These are phyloP conservation scores for Podosphaera fusca DNA, from an alignment of 2,329 filamentous ascomycete genomes.

Conservation along the genomic window DNA sequence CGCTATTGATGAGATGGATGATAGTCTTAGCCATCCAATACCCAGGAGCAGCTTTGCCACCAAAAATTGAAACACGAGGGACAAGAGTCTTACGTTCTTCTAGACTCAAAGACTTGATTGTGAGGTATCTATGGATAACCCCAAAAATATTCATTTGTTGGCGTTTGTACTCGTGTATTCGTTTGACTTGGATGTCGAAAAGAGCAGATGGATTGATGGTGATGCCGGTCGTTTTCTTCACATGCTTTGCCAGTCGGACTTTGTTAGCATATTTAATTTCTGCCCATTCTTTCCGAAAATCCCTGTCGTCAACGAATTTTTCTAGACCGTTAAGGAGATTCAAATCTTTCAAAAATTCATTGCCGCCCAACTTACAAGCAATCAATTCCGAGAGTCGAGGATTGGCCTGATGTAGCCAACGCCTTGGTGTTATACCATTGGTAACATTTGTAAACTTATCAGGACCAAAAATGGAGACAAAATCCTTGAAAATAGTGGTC, in stretches of 20 bases:
- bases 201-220: conserved; percentile 69
- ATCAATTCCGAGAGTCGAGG: conserved; percentile 80
- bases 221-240: conserved; percentile 59
- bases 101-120: conserved; percentile 62
- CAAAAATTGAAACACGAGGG: conserved; percentile 85
- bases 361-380: conserved; percentile 62
- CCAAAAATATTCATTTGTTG: conserved; percentile 99
- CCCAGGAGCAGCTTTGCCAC: conserved; percentile 88
- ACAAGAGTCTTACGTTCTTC: conserved; percentile 71
- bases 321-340: conserved; percentile 73
- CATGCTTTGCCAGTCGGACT: conserved; percentile 71
- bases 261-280: conserved; percentile 97
- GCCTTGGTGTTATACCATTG: conserved; percentile 85
- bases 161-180: conserved; percentile 97
- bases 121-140: conserved; percentile 81
- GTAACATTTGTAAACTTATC: conserved; percentile 99
- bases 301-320: conserved; percentile 59
- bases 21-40: conserved; percentile 99
- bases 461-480: conserved; percentile 78
- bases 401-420: conserved; percentile 96
- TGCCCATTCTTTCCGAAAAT: conserved; percentile 82
- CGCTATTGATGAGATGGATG: conserved; percentile 87
- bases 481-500: conserved; percentile 99
- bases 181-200: conserved; percentile 96
- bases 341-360: conserved; percentile 75